Conservation (phyloP, 106 monocot species). For the Dendrobium catenatum region DNA sequence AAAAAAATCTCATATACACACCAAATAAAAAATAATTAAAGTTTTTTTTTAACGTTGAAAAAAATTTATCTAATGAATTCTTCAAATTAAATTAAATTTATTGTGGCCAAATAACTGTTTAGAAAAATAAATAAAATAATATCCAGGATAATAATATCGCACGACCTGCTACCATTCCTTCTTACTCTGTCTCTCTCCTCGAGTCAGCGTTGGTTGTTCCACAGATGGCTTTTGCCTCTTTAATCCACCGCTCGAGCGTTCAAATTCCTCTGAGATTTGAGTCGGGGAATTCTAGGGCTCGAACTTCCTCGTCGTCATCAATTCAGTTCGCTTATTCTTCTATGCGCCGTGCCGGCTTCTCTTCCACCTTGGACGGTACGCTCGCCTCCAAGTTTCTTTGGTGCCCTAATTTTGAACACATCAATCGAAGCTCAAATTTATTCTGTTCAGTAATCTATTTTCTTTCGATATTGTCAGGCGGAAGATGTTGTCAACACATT, state of each 20-base stretch:
- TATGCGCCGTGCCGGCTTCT: not conserved
- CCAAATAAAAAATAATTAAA: no score
- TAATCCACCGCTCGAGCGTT: not conserved
- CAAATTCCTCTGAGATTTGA: not conserved
- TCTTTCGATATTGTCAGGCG: not conserved
- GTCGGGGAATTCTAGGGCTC: not conserved
- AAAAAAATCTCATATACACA: no score
- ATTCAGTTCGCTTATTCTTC: not conserved
- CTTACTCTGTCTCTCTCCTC: not conserved
- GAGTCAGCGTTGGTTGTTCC: not conserved
- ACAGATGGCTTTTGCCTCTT: not conserved
- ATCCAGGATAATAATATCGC: not conserved
- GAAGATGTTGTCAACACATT: not conserved
- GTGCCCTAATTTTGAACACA: no score
- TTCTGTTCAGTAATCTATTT: not conserved
- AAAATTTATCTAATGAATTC: no score
- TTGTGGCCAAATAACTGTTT: not conserved
- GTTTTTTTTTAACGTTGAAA: no score
- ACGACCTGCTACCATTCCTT: not conserved
- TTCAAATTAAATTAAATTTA: no score
- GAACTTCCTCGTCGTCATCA: not conserved
- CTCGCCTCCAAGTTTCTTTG: not conserved
- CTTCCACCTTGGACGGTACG: not conserved
- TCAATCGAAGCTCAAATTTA: not conserved
- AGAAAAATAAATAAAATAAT: not conserved